Conservation (phyloP, 768 basidiomycete genomes). For the Serpula lacrymans region DNA sequence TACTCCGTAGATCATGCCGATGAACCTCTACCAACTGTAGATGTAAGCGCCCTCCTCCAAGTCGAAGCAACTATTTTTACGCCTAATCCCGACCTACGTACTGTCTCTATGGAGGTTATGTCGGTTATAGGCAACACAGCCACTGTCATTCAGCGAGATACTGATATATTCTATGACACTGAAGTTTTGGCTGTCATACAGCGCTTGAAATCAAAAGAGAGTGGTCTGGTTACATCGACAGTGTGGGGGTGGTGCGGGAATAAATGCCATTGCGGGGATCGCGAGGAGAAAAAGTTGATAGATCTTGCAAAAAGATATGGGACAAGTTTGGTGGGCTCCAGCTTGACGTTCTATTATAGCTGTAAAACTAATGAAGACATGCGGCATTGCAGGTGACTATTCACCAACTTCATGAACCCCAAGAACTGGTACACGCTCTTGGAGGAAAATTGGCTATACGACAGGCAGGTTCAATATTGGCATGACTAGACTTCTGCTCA, state of each 20-base stretch:
- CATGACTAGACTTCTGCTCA: neutral
- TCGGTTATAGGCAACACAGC: constrained; percentile 51
- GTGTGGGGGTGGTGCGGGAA: constrained; percentile 80
- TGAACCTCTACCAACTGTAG: constrained; percentile 42
- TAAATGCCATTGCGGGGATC: constrained; percentile 47
- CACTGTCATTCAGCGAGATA: constrained; percentile 40
- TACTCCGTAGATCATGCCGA: constrained; percentile 40
- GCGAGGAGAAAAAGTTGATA: constrained; percentile 61
- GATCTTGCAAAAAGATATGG: constrained; percentile 76
- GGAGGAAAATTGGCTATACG: constrained; percentile 73
- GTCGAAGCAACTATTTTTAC: constrained; percentile 14
- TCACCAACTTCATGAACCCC: constrained; percentile 61
- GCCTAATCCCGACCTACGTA: constrained; percentile 37
- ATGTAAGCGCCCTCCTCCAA: constrained; percentile 46
- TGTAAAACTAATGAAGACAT: constrained; percentile 27
- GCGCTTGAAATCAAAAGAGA: constrained; percentile 62
- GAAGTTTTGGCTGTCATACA: constrained; percentile 70
- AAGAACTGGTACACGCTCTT: constrained; percentile 56
- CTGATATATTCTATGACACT: constrained; percentile 65
- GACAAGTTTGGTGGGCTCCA: constrained; percentile 50
- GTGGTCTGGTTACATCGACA: constrained; percentile 61
- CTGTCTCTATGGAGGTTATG: constrained; percentile 75
- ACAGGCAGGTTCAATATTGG: constrained; percentile 46
- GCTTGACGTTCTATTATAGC: constrained; percentile 2
- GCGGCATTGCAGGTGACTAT: constrained; percentile 31